A percentile compares a stretch with the other conserved stretches of the same genome.
phyloP scores from a whole-genome alignment of 441 rosid species.

The Dalechampia spathulata region DNA sequence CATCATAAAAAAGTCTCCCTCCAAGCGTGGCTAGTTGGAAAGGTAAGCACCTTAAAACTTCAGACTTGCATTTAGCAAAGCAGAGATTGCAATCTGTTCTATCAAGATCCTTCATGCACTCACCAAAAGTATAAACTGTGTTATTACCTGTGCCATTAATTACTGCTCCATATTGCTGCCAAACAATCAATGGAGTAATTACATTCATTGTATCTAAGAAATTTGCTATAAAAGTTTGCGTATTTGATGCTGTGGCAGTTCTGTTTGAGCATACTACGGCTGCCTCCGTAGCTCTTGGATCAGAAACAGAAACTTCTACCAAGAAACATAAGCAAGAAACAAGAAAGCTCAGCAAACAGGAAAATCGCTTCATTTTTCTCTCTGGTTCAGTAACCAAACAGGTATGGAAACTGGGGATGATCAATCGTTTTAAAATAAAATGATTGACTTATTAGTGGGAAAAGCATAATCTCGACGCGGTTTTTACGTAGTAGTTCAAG shows the following conservation, averaged over 20 bases:
- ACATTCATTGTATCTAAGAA: constrained; percentile 50
- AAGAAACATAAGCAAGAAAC: constrained; percentile 15
- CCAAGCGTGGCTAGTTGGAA: constrained; percentile 59
- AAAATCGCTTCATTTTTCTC: constrained; percentile 1
- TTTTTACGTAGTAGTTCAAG: no score
- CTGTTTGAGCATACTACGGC: constrained; percentile 54
- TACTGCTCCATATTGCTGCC: constrained; percentile 38
- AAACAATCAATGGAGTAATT: constrained; percentile 33
- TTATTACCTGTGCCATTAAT: constrained; percentile 35
- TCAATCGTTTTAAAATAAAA: no score
- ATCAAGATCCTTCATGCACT: constrained; percentile 76
- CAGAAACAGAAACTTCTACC: constrained; percentile 32
- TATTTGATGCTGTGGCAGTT: constrained; percentile 29
- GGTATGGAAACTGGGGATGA: no score
- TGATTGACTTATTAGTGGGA: no score
- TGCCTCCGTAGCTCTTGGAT: constrained; percentile 61
- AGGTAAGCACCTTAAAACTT: constrained; percentile 59
- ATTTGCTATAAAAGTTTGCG: constrained; percentile 33
- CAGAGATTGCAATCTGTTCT: constrained; percentile 65
- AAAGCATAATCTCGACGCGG: no score
- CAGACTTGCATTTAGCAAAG: constrained; percentile 64
- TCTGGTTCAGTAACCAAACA: not conserved
- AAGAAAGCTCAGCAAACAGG: constrained; percentile 6
- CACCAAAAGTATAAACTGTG: constrained; percentile 64
- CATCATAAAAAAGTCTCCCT: constrained; percentile 58